phyloP scores from a whole-genome alignment of 257 asterid genomes.

The Dorcoceras hygrometricum region DNA sequence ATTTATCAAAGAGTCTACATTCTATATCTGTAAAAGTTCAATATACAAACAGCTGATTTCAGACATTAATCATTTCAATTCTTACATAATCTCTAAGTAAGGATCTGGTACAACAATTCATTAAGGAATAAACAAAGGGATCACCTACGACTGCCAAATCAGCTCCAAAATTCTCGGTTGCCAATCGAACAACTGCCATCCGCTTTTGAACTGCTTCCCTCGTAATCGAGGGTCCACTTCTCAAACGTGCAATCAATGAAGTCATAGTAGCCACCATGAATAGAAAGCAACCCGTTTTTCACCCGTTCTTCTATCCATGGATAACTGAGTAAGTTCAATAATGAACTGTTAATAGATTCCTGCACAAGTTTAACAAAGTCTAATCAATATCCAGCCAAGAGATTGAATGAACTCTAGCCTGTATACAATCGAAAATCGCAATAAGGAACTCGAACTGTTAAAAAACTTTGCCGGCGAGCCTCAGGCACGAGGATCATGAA shows the following conservation, averaged over 20 bases:
- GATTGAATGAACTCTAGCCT: not conserved
- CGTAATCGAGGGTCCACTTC: slow-evolving; percentile 80
- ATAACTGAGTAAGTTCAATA: slow-evolving; percentile 72
- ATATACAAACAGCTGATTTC: not conserved
- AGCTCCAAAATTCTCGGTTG: slow-evolving; percentile 69
- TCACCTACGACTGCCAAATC: slow-evolving; percentile 31
- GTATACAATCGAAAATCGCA: not conserved
- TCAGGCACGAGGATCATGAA: not conserved
- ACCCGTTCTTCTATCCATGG: slow-evolving; percentile 85
- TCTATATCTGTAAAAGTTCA: not conserved
- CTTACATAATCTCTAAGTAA: not conserved
- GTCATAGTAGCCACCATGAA: slow-evolving; percentile 97
- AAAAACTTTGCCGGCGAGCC: too few species aligned
- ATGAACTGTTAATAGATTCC: slow-evolving; percentile 86
- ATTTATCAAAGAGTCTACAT: not conserved
- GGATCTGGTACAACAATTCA: slow-evolving; percentile 12
- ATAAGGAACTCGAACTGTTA: not conserved
- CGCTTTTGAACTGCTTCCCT: slow-evolving; percentile 32
- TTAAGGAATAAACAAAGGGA: slow-evolving; percentile 2
- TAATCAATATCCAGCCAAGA: slow-evolving; percentile 6
- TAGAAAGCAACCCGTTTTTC: slow-evolving; percentile 47
- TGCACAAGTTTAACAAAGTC: slow-evolving; percentile 24
- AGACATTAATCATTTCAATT: not conserved
- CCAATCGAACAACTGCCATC: slow-evolving; percentile 43
- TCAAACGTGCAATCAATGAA: slow-evolving; percentile 80